phyloP scores from a whole-genome alignment of 305 asterid genomes.

The Solanum hybrid region DNA sequence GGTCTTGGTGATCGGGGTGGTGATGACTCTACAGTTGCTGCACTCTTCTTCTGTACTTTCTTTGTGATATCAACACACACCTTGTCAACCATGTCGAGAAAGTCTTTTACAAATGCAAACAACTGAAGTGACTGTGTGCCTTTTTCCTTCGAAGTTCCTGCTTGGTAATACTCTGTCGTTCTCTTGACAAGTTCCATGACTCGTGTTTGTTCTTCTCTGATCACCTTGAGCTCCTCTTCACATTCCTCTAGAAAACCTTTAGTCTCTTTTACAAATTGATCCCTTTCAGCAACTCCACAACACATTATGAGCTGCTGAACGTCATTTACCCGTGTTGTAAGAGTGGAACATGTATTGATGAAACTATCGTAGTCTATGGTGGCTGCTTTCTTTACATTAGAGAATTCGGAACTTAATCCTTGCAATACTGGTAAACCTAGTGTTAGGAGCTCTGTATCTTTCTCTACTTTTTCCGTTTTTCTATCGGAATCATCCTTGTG shows the following conservation, averaged over 20 bases:
- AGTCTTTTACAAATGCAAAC: slow-evolving; percentile 57
- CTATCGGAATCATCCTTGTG: slow-evolving; percentile 1
- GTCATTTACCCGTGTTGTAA: slow-evolving; percentile 32
- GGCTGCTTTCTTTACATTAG: slow-evolving; percentile 65
- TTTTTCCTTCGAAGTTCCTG: slow-evolving; percentile 34
- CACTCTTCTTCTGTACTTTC: slow-evolving; percentile 30
- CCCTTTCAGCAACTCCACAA: slow-evolving; percentile 28
- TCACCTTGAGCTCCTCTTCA: slow-evolving; percentile 47
- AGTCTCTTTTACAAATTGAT: slow-evolving; percentile 41
- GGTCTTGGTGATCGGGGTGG: slow-evolving; percentile 33
- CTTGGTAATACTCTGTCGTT: slow-evolving; percentile 58
- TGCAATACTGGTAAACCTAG: slow-evolving; percentile 43
- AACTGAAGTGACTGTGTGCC: slow-evolving; percentile 38
- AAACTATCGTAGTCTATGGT: slow-evolving; percentile 41
- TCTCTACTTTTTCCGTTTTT: slow-evolving; percentile 17
- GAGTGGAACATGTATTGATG: slow-evolving; percentile 23
- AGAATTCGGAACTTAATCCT: slow-evolving; percentile 26
- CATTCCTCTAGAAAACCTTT: slow-evolving; percentile 60
- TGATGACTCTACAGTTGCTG: slow-evolving; percentile 23
- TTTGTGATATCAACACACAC: slow-evolving; percentile 42
- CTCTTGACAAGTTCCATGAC: slow-evolving; percentile 52
- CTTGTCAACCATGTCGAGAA: slow-evolving; percentile 53
- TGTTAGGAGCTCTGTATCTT: slow-evolving; percentile 32
- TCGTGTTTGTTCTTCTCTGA: slow-evolving; percentile 56
- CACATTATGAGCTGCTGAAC: slow-evolving; percentile 25